Evolutionary conservation across 2,329 filamentous ascomycete species (phyloP).

Genomic region (Graphilbum ipis-grandicollis): DNA sequence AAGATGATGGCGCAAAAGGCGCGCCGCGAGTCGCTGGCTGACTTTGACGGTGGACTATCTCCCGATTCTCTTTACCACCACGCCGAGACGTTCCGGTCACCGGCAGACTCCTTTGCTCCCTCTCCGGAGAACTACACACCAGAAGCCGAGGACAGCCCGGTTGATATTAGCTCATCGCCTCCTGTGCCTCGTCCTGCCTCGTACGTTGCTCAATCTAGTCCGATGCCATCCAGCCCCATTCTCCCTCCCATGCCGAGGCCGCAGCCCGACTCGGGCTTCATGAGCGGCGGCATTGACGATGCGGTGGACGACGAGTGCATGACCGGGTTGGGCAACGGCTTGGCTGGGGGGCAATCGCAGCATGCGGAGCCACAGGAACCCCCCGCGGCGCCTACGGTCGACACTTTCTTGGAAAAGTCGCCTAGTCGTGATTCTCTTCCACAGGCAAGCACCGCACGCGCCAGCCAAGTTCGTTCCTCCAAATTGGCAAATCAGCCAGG

Average conservation of each 20-base stretch:
- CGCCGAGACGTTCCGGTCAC: constrained; percentile 30
- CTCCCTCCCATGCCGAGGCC: constrained; percentile 45
- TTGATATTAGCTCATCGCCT: constrained; percentile 77
- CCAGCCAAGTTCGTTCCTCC: background rate
- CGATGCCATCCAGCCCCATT: constrained; percentile 64
- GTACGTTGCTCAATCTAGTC: constrained; percentile 35
- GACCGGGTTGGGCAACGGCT: constrained; percentile 2
- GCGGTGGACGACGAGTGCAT: constrained; percentile 40
- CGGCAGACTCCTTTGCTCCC: constrained; percentile 30
- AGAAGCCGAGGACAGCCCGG: constrained; percentile 43
- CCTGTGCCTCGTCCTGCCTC: constrained; percentile 51
- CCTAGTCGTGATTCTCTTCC: background rate
- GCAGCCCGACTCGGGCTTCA: constrained; percentile 63
- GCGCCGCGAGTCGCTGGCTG: constrained; percentile 38
- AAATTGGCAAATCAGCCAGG: constrained; percentile 13
- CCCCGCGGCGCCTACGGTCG: no score
- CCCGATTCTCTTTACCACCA: constrained; percentile 12
- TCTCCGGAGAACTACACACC: constrained; percentile 34
- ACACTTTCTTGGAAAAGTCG: no score
- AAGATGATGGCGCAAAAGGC: constrained; percentile 24
- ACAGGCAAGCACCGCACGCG: background rate
- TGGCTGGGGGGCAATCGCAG: constrained; percentile 2
- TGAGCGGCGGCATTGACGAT: constrained; percentile 64
- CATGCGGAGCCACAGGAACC: no score
- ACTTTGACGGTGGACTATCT: constrained; percentile 15